Evolutionary conservation across 495 filamentous ascomycete genomes (phyloP), one percentile per base, ranked within the genome.

Genomic region (Tuber calosporum): DNA sequence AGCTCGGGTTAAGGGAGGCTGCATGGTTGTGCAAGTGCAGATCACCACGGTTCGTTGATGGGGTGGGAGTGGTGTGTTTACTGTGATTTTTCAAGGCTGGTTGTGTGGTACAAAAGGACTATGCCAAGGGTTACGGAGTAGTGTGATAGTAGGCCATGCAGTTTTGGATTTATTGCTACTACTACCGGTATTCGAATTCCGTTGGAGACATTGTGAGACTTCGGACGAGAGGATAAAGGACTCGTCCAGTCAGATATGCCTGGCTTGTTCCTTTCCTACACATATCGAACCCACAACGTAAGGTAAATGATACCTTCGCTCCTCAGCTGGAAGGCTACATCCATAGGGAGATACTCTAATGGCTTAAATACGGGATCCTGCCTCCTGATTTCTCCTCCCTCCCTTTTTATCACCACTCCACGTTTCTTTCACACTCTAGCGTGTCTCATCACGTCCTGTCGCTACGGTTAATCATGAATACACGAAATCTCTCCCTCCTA

Each of bases 401-500:
- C 34, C 53, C 26, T 30, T 13, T 62, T 11, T 13, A 62, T 15
- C 53, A 34, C 53, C 11, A 30, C 13, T 13, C 19, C 26, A 34
- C n/a, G n/a, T 34, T 62, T 62, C 11, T 26, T 19, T 34, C 53
- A 6, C 34, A 4, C 26, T 34, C 26, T 62, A 1, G 53, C 19
- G 53, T 62, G 26, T 26, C 53, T 15, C 53, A n/a, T 15, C 48
- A 58, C 48, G n/a, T 30, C n/a, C 30, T 62, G 53, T 62, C 53
- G 53, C 15, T 62, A 62, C 53, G 11, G 34, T 62, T 19, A 62
- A 62, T 34, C 26, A 77, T 77, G 75, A 69, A 72, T 13, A 6
- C 48, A 38, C 73, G 69, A 70, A 39, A 17, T 20, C 68, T 77
- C 42, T 69, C 73, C 71, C 70, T 69, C 1, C 43, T 79, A 30